Conservation (phyloP, 805 yeast genomes). For the Yamadazyma kitorensis region DNA sequence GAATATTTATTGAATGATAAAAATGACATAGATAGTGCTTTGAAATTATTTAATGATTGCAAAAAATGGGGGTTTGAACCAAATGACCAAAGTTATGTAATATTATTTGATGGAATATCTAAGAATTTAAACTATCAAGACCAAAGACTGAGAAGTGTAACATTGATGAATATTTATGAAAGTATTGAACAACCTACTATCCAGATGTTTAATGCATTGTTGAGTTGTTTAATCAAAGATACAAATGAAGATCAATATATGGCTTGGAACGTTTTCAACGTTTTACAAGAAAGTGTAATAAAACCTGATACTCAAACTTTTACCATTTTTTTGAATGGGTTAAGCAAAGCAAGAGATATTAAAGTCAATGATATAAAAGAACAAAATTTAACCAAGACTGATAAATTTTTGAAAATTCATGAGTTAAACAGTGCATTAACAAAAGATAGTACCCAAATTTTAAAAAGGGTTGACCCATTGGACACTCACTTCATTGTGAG, state of each 20-base stretch:
- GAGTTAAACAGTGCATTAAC: slow-evolving; percentile 28
- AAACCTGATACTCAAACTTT: slow-evolving; percentile 37
- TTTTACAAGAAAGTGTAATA: slow-evolving; percentile 8
- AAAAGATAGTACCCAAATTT: slow-evolving; percentile 24
- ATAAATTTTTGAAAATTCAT: slow-evolving; percentile 21
- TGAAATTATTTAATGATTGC: slow-evolving; percentile 50
- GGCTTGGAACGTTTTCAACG: slow-evolving; percentile 40
- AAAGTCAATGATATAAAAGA: slow-evolving; percentile 1
- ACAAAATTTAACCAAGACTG: slow-evolving; percentile 6
- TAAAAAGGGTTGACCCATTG: slow-evolving; percentile 24
- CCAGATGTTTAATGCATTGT: slow-evolving; percentile 37
- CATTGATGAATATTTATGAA: slow-evolving; percentile 1
- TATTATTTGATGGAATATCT: slow-evolving; percentile 35
- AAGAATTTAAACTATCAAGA: slow-evolving; percentile 1
- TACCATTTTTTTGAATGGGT: slow-evolving; percentile 37
- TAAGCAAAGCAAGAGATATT: slow-evolving; percentile 8
- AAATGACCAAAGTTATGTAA: slow-evolving; percentile 43
- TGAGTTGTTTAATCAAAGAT: slow-evolving; percentile 34
- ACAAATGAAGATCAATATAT: slow-evolving; percentile 26
- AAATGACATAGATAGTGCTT: slow-evolving; percentile 43
- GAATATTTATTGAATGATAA: slow-evolving; percentile 40
- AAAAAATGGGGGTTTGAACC: slow-evolving; percentile 60
- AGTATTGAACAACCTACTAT: slow-evolving; percentile 6
- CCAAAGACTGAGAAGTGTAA: not conserved
- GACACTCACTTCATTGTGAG: slow-evolving; percentile 3